Percentiles rank a stretch among this genome's conserved stretches.
These are phyloP conservation scores for Knoxia roxburghii DNA, from an alignment of 257 asterid species.

Conservation along the genomic window DNA sequence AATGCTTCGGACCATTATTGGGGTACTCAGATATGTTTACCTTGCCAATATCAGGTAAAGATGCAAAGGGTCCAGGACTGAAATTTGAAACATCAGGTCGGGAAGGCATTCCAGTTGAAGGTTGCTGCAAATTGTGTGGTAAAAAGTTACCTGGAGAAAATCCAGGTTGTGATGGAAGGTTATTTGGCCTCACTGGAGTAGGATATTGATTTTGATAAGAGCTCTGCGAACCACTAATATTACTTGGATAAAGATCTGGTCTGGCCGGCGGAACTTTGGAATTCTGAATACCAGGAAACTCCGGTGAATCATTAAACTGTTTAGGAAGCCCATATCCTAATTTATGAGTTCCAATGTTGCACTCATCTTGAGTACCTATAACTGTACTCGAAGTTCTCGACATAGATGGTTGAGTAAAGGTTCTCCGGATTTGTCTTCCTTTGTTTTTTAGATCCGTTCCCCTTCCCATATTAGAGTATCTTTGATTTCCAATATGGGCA, in stretches of 20 bases:
- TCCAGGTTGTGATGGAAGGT: constrained; percentile 37
- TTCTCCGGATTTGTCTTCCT: constrained; percentile 57
- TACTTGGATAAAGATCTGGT: constrained; percentile 40
- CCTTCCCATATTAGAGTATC: constrained; percentile 56
- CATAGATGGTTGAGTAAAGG: constrained; percentile 42
- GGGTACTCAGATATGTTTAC: constrained; percentile 28
- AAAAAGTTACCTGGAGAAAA: constrained; percentile 26
- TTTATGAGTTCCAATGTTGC: constrained; percentile 40
- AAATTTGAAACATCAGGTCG: constrained; percentile 30
- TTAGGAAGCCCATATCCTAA: constrained; percentile 45
- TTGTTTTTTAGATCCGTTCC: constrained; percentile 60
- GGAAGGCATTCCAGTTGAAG: constrained; percentile 18
- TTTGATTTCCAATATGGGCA: constrained; percentile 51
- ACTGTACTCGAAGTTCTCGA: constrained; percentile 41
- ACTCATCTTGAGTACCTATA: constrained; percentile 52
- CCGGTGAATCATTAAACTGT: constrained; percentile 56
- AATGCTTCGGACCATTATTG: constrained; percentile 26
- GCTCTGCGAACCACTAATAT: constrained; percentile 33
- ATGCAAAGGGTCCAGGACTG: constrained; percentile 24
- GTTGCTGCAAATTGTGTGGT: constrained; percentile 27
- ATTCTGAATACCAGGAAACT: constrained; percentile 35
- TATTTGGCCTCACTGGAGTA: constrained; percentile 40
- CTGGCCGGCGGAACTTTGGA: constrained; percentile 37
- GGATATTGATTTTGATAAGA: constrained; percentile 54
- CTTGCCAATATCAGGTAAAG: constrained; percentile 34